These are phyloP conservation scores for Fraxinus paxiana DNA, from an alignment of 305 asterid genomes.

Conservation along the genomic window DNA sequence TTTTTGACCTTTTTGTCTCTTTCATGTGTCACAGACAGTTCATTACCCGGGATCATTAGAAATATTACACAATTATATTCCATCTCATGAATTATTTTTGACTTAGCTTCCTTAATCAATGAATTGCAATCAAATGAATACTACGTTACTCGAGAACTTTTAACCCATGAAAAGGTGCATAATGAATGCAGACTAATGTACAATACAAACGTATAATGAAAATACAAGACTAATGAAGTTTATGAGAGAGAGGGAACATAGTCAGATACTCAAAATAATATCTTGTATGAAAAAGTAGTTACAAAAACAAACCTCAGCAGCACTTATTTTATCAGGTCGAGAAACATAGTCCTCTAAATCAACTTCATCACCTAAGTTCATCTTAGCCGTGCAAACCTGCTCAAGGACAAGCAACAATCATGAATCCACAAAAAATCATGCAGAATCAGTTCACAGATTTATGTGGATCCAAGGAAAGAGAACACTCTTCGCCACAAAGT, in stretches of 20 bases:
- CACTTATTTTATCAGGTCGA: constrained; percentile 82
- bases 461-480: not conserved
- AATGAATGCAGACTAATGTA: not conserved
- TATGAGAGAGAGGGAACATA: not conserved
- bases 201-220: not conserved
- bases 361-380: constrained; percentile 82
- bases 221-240: not conserved
- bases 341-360: constrained; percentile 87
- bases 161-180: not conserved
- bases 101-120: not conserved
- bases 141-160: not conserved
- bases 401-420: constrained; percentile 1
- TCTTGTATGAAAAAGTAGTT: not conserved
- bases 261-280: not conserved
- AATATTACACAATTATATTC: not conserved
- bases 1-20: not conserved
- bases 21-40: not conserved
- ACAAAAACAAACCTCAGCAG: constrained; percentile 68
- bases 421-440: not conserved
- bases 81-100: not conserved
- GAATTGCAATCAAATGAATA: not conserved
- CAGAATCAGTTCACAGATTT: not conserved
- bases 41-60: not conserved
- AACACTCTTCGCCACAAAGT: not conserved
- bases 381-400: constrained; percentile 86